Conservation (phyloP, 2,329 filamentous ascomycete genomes). For the Trichoderma oligosporum region DNA sequence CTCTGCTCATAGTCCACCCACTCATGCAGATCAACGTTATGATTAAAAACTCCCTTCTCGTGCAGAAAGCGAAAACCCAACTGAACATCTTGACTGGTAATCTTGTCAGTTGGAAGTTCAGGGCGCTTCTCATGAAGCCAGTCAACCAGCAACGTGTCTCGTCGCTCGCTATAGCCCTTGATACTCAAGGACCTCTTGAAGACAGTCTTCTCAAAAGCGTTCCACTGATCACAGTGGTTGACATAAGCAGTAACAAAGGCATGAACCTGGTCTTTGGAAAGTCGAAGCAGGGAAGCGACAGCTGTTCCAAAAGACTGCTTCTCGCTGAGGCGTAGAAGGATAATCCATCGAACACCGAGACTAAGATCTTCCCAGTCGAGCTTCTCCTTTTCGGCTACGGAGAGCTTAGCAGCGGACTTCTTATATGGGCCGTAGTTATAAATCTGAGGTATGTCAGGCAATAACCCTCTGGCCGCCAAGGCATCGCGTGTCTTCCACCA, state of each 20-base stretch:
- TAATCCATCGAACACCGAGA: conserved; percentile 2
- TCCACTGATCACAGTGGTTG: conserved; percentile 5
- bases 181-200: background rate
- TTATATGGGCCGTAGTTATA: background rate
- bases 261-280: background rate
- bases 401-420: background rate
- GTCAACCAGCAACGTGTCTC: background rate
- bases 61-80: conserved; percentile 1
- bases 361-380: conserved; percentile 3
- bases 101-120: background rate
- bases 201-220: background rate
- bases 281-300: background rate
- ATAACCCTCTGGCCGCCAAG: background rate
- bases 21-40: background rate
- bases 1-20: background rate
- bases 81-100: background rate
- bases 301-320: background rate
- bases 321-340: background rate
- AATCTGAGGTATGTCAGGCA: background rate
- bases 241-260: conserved; percentile 2
- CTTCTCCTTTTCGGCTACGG: background rate
- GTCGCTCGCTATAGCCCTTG: background rate
- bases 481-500: background rate
- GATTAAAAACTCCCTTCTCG: background rate
- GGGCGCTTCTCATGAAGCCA: conserved; percentile 10